phyloP scores from a whole-genome alignment of 148 eudicot species.

The Rhododendron simsii region DNA sequence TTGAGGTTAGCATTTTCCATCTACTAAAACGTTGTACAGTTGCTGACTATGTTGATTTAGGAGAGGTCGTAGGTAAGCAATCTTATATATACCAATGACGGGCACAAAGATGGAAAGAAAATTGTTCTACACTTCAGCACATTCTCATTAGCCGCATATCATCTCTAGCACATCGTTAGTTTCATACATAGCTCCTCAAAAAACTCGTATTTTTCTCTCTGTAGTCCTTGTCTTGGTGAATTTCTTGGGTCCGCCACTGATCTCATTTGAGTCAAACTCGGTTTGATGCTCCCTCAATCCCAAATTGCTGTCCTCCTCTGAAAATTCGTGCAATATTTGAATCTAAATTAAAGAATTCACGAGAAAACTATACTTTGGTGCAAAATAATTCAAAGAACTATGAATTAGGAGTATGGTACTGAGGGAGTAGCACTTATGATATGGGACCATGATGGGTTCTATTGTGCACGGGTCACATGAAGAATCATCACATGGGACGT shows the following conservation, averaged over 20 bases:
- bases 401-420: not conserved
- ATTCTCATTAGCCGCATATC: not conserved
- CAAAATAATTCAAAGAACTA: not conserved
- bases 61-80: not conserved
- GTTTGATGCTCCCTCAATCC: not conserved
- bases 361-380: not conserved
- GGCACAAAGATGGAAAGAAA: not conserved
- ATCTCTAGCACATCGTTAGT: not conserved
- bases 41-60: not conserved
- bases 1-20: no score
- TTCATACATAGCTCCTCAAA: not conserved
- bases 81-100: not conserved
- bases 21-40: not conserved
- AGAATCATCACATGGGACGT: not conserved
- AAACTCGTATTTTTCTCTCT: not conserved
- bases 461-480: not conserved
- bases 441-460: not conserved
- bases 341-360: no score
- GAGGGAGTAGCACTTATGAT: not conserved
- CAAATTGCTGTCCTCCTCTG: not conserved
- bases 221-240: no score
- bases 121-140: not conserved
- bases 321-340: not conserved
- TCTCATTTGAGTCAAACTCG: not conserved
- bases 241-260: not conserved